Conservation (phyloP, 352 stramenopile genomes). For the Phytopythium kandeliae region DNA sequence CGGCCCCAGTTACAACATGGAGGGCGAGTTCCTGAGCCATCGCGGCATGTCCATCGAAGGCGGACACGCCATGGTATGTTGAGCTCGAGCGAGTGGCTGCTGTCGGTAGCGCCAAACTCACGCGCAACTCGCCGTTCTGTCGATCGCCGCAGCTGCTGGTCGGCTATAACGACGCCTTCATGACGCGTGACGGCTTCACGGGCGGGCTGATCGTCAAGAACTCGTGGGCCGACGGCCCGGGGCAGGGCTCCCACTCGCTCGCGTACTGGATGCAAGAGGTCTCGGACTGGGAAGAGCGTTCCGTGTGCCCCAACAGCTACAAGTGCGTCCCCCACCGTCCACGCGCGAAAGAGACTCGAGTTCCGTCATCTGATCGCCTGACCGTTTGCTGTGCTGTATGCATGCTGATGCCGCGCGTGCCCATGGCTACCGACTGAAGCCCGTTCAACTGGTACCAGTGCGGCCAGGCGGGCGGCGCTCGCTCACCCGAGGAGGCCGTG, state of each 20-base stretch:
- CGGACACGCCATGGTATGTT: slow-evolving; percentile 67
- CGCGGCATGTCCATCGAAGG: slow-evolving; percentile 76
- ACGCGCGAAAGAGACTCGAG: no score
- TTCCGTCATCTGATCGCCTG: no score
- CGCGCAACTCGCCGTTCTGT: no score
- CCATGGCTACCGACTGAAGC: no score
- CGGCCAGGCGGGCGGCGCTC: slow-evolving; percentile 27
- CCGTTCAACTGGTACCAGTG: slow-evolving; percentile 84
- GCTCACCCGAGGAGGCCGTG: slow-evolving; percentile 40
- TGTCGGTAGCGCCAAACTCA: no score
- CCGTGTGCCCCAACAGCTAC: slow-evolving; percentile 73
- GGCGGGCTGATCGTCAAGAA: slow-evolving; percentile 77
- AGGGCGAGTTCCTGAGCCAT: slow-evolving; percentile 80
- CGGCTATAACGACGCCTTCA: slow-evolving; percentile 72
- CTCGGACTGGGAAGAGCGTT: slow-evolving; percentile 77
- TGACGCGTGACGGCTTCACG: slow-evolving; percentile 69
- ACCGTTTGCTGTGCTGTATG: no score
- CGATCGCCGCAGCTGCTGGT: slow-evolving; percentile 67
- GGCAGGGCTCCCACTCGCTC: slow-evolving; percentile 67
- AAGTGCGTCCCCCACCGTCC: slow-evolving; percentile 28
- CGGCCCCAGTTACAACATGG: slow-evolving; percentile 74
- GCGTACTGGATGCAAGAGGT: slow-evolving; percentile 80
- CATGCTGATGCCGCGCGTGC: no score
- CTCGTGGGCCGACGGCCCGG: slow-evolving; percentile 56
- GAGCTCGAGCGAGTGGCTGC: no score